phyloP scores from a whole-genome alignment of 306 rosid genomes.

The Corylus avellana region DNA sequence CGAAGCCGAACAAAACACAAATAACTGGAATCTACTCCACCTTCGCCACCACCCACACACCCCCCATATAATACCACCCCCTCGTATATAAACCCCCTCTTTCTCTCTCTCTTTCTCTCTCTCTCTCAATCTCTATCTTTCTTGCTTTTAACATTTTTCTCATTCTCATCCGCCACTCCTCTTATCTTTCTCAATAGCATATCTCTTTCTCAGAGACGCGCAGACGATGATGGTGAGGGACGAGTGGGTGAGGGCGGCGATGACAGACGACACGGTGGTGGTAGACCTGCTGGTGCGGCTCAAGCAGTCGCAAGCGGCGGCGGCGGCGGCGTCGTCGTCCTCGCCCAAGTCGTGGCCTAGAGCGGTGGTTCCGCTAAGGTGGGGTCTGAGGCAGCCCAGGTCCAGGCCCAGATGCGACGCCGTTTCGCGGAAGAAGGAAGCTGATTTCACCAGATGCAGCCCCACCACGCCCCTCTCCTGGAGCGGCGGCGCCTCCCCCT shows the following conservation, averaged over 20 bases:
- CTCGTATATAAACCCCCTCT: not conserved
- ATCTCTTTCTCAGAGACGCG: not conserved
- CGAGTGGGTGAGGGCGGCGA: slow-evolving; percentile 72
- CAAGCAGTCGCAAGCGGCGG: slow-evolving; percentile 52
- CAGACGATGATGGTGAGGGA: slow-evolving; percentile 39
- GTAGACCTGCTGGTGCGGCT: slow-evolving; percentile 69
- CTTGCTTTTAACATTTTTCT: slow-evolving; percentile 8
- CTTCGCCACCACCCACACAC: slow-evolving; percentile 45
- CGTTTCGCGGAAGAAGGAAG: slow-evolving; percentile 34
- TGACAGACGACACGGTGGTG: slow-evolving; percentile 64
- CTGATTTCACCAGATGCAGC: slow-evolving; percentile 76
- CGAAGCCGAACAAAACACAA: slow-evolving; percentile 18
- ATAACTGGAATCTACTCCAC: slow-evolving; percentile 60
- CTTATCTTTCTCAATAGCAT: slow-evolving; percentile 7
- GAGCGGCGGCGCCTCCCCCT: slow-evolving; percentile 81
- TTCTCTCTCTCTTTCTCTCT: not conserved
- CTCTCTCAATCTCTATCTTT: not conserved
- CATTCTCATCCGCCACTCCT: slow-evolving; percentile 49
- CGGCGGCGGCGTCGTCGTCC: slow-evolving; percentile 11
- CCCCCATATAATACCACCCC: slow-evolving; percentile 14
- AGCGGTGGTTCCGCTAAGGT: slow-evolving; percentile 36
- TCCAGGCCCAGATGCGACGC: slow-evolving; percentile 63
- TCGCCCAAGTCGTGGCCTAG: slow-evolving; percentile 31
- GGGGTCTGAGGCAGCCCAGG: slow-evolving; percentile 69
- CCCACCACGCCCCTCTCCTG: slow-evolving; percentile 96